Evolutionary conservation across 768 basidiomycete species (phyloP), one percentile per base, ranked within the genome.

Genomic region (Amanita fuliginea): DNA sequence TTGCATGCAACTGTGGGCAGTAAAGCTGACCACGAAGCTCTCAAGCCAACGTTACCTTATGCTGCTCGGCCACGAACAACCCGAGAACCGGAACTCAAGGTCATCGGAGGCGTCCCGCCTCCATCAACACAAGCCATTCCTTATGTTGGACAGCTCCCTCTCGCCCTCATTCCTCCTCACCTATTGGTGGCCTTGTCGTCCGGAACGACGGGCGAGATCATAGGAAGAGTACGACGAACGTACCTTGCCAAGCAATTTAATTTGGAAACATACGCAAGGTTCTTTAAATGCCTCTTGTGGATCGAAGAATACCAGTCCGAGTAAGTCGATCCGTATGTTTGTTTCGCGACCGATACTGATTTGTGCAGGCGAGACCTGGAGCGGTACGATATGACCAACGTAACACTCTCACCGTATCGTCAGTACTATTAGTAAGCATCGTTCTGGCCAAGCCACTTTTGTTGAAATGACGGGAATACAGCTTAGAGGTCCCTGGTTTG

Each of bases 1-100:
- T 53, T 80, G 3, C 57, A 55, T 8, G 75, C 63, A 6, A 67
- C 73, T 26, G 70, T 81, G 5, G 79, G 76, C 7, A 67, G 66
- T 52, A 63, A 62, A 45, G 65, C 56, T 0, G 74, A 74, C 43
- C 73, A 79, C 51, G 70, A 76, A 37, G 53, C 58, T 4, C 62
- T 82, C 14, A 60, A 64, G 36, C 75, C 80, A 0, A 59, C 47
- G 8, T 60, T 68, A 0, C 78, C 79, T 0, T 81, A 76, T 55
- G 57, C 67, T 11, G 75, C 72, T 6, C 51, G 28, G 19, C 44
- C 51, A 2, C 42, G 37, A 21, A 51, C 44, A 28, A 14, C 26
- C 19, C 51, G 51, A 37, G 43, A 51, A 44, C 51, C 36, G 30
- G 51, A 51, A 39, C 35, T 39, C 4, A 28, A 46, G n/a, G 44